Evolutionary conservation across 2,329 filamentous ascomycete genomes (phyloP).

Genomic region (Emydomyces testavorans): DNA sequence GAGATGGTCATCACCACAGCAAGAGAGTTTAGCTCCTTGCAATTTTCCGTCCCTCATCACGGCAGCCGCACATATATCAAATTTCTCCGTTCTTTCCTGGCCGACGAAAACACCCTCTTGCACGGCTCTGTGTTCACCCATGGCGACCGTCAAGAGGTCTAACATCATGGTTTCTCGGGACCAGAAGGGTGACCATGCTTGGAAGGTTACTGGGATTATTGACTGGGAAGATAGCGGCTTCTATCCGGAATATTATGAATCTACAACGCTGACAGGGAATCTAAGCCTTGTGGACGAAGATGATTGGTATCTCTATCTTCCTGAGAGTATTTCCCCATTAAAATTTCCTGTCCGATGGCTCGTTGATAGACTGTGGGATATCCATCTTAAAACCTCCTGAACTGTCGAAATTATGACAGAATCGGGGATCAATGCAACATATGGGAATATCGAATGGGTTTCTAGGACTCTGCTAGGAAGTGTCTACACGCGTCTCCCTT

Average conservation of each 20-base stretch:
- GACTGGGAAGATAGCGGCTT: slow-evolving; percentile 27
- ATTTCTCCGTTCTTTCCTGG: slow-evolving; percentile 17
- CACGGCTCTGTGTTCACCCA: slow-evolving; percentile 22
- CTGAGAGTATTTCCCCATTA: slow-evolving; percentile 20
- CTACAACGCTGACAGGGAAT: slow-evolving; percentile 17
- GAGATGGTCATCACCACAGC: slow-evolving; percentile 20
- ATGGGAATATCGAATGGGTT: no score
- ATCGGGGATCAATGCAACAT: no score
- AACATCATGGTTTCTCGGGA: slow-evolving; percentile 23
- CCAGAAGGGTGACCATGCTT: slow-evolving; percentile 5
- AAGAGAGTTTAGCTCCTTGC: slow-evolving; percentile 18
- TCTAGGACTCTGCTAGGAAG: no score
- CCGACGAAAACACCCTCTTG: neutral
- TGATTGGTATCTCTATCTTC: slow-evolving; percentile 24
- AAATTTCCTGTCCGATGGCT: slow-evolving; percentile 12
- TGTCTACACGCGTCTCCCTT: no score
- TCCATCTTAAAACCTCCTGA: neutral
- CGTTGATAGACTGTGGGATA: slow-evolving; percentile 14
- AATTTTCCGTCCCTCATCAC: slow-evolving; percentile 19
- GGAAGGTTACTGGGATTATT: slow-evolving; percentile 22
- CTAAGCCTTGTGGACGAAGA: slow-evolving; percentile 19
- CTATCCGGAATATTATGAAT: slow-evolving; percentile 25
- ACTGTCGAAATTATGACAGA: no score
- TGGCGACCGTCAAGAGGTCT: slow-evolving; percentile 19
- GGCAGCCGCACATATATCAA: slow-evolving; percentile 19